Evolutionary conservation across 179 eudicot genomes (phyloP), one percentile per base, ranked within the genome.

Genomic region (Dionaea muscipula): DNA sequence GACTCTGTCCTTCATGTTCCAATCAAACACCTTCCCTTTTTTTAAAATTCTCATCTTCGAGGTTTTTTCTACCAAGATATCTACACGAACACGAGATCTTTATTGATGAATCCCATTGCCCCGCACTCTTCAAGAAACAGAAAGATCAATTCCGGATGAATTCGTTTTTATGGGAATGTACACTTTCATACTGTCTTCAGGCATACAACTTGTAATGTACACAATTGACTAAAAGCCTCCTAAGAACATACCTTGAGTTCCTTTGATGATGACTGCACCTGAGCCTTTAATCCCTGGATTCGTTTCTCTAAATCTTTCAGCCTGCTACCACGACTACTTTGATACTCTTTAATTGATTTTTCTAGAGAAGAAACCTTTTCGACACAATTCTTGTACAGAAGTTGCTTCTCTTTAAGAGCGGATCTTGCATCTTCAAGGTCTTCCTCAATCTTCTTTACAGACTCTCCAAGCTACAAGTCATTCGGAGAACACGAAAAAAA

Each of bases 391-490:
- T 67, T 66, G 63, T 77, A 67, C 17, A 60, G 28, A 55, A 51
- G 60, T 69, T 88, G 75, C 75, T 84, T 93, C 59, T 84, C 89
- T 50, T 65, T 68, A 53, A 81, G 74, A 59, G 73, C 61, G 55
- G 82, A 69, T 64, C 68, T 88, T 55, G 94, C 94, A 65, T 79
- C 95, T 56, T 49, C 74, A 59, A 93, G 90, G 73, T 93, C 98
- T 53, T 82, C 81, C 75, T 84, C 83, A 50, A 88, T 77, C 57
- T 72, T 84, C 77, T 82, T 88, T 26, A 93, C 76, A 28, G 78
- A 64, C 67, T 84, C 98, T 56, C 79, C 75, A 40, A 87, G 89
- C 98, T 91, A 68, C 63, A 70, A 25, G n/a, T 39, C 21, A 57
- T 37, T 37, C 26, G 43, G 31, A 48, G 33, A 57, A 0, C 24